Evolutionary conservation across 2,329 filamentous ascomycete species (phyloP).

Genomic region (Parastagonospora nodorum): DNA sequence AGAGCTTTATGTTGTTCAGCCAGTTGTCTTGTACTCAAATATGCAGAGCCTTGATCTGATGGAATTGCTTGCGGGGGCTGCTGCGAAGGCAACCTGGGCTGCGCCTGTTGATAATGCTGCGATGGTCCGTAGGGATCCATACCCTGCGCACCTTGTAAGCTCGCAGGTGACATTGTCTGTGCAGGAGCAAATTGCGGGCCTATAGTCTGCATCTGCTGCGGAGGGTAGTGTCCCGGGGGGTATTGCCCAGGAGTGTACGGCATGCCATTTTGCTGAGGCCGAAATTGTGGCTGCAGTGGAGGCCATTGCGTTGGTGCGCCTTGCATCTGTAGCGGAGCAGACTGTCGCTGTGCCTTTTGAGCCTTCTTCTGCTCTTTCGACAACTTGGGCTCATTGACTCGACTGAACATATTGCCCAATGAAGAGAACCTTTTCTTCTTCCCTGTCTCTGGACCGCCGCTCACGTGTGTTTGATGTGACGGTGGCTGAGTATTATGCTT

Average conservation of each 20-base stretch:
- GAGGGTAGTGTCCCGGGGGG: conserved; percentile 14
- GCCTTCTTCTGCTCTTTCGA: conserved; percentile 46
- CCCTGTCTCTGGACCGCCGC: conserved; percentile 26
- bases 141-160: conserved; percentile 15
- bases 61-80: conserved; percentile 6
- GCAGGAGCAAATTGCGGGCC: conserved; percentile 13
- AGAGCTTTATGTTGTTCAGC: conserved; percentile 25
- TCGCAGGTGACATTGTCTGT: conserved; percentile 16
- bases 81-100: conserved; percentile 8
- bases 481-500: conserved; percentile 13
- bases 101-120: conserved; percentile 14
- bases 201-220: conserved; percentile 17
- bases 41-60: conserved; percentile 26
- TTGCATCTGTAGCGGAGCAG: conserved; percentile 20
- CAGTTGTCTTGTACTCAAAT: conserved; percentile 26
- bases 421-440: conserved; percentile 54
- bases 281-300: conserved; percentile 20
- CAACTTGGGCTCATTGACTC: conserved; percentile 45
- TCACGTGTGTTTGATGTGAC: conserved; percentile 15
- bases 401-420: conserved; percentile 51
- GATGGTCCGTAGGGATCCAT: conserved; percentile 15
- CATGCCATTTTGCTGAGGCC: conserved; percentile 21
- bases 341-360: conserved; percentile 36
- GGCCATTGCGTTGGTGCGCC: conserved; percentile 18
- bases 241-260: conserved; percentile 15